A percentile compares a stretch with the other conserved stretches of the same genome.
phyloP scores from a whole-genome alignment of 192 early-diverging fungal species.

The Tieghemiomyces parasiticus region DNA sequence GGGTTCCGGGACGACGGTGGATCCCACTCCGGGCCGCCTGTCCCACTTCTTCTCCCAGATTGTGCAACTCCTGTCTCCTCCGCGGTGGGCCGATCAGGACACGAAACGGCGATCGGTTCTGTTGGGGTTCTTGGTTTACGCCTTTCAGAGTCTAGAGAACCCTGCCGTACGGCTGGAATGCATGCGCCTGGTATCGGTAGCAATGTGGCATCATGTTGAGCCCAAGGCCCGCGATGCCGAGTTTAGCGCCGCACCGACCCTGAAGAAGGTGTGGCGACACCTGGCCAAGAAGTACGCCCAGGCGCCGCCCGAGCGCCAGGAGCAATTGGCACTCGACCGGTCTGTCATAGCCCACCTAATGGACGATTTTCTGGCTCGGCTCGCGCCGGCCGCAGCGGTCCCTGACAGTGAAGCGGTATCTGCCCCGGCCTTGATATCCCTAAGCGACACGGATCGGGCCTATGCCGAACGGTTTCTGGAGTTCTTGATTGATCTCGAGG shows the following conservation, averaged over 20 bases:
- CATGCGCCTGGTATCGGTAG: constrained; percentile 55
- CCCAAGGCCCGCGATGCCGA: constrained; percentile 35
- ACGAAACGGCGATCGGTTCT: constrained; percentile 28
- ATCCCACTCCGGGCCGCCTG: constrained; percentile 30
- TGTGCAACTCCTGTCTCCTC: constrained; percentile 26
- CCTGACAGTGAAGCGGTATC: neutral
- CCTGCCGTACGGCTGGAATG: constrained; percentile 55
- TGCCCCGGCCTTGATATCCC: neutral
- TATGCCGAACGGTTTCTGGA: constrained; percentile 66
- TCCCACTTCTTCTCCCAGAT: constrained; percentile 38
- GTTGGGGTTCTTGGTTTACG: constrained; percentile 61
- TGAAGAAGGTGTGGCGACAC: constrained; percentile 53
- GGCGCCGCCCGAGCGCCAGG: constrained; percentile 28
- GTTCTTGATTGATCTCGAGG: constrained; percentile 72
- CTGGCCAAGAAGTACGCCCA: constrained; percentile 32
- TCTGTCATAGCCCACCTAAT: constrained; percentile 54
- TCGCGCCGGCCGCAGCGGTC: neutral
- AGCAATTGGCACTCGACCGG: constrained; percentile 35
- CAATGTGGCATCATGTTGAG: constrained; percentile 58
- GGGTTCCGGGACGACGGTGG: constrained; percentile 17
- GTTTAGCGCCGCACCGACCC: constrained; percentile 37
- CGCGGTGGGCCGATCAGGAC: constrained; percentile 10
- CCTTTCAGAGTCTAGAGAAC: constrained; percentile 79
- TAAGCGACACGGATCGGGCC: constrained; percentile 13
- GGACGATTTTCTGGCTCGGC: constrained; percentile 34